These are phyloP conservation scores for Linum lewisii DNA, from an alignment of 345 rosid genomes.

Conservation along the genomic window DNA sequence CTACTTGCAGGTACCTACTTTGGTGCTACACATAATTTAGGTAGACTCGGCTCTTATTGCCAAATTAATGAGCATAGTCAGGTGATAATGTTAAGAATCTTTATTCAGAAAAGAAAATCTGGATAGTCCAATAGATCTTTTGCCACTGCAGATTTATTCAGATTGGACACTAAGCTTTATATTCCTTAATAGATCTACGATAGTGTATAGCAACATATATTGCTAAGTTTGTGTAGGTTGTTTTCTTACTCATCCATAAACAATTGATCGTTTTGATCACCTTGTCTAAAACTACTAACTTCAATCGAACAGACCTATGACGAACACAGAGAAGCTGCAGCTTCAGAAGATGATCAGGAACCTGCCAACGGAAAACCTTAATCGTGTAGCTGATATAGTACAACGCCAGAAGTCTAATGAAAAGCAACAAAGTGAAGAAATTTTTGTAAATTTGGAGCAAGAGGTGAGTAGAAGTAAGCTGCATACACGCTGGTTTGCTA, in stretches of 20 bases:
- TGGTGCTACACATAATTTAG: neutral
- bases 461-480: constrained; percentile 24
- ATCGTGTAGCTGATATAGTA: constrained; percentile 37
- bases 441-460: constrained; percentile 33
- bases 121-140: neutral
- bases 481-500: neutral
- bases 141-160: neutral
- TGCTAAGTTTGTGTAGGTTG: neutral
- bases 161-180: no score
- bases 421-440: constrained; percentile 14
- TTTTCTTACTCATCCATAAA: neutral
- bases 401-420: constrained; percentile 14
- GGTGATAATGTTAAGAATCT: neutral
- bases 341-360: constrained; percentile 37
- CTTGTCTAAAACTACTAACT: constrained; percentile 9
- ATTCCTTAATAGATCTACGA: no score
- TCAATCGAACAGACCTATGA: constrained; percentile 38
- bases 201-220: neutral
- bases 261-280: neutral
- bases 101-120: neutral
- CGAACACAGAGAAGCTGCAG: constrained; percentile 33
- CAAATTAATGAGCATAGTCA: neutral
- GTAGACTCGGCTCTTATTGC: neutral
- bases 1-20: constrained; percentile 33
- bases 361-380: constrained; percentile 36